Conservation (phyloP, 2,329 filamentous ascomycete species). For the Aspergillus unguis region DNA sequence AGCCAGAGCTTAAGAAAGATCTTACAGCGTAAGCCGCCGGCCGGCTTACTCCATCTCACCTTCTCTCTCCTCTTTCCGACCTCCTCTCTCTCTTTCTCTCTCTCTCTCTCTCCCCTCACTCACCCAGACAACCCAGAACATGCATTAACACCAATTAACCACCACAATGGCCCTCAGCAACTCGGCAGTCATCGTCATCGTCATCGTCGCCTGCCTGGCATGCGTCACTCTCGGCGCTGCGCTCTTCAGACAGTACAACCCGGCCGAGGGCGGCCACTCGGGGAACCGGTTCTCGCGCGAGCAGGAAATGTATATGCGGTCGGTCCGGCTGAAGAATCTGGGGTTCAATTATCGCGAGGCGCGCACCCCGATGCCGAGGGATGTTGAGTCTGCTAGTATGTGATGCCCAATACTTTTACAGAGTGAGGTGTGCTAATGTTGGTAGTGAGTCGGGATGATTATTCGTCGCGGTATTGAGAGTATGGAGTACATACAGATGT, state of each 20-base stretch:
- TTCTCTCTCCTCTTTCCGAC: too few relatives aligned
- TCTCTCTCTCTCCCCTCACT: background rate
- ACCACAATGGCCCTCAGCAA: conserved; percentile 22
- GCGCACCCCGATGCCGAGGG: conserved; percentile 1
- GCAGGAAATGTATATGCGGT: conserved; percentile 33
- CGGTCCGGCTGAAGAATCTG: conserved; percentile 27
- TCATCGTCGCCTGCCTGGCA: conserved; percentile 31
- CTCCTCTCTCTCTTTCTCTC: too few relatives aligned
- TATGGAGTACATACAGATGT: too few relatives aligned
- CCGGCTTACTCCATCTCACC: too few relatives aligned
- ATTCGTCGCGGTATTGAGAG: conserved; percentile 3
- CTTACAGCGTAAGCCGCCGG: too few relatives aligned
- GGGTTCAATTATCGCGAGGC: conserved; percentile 23
- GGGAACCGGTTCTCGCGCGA: conserved; percentile 24
- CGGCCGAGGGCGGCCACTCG: conserved; percentile 14
- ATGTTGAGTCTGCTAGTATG: conserved; percentile 11
- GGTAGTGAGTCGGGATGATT: conserved; percentile 1
- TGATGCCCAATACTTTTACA: too few relatives aligned
- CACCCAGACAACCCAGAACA: background rate
- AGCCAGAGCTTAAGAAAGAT: too few relatives aligned
- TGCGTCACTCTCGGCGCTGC: conserved; percentile 29
- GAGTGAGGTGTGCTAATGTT: too few relatives aligned
- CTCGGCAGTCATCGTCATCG: conserved; percentile 29
- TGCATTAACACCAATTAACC: too few relatives aligned
- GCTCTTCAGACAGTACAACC: conserved; percentile 26